phyloP scores from a whole-genome alignment of 768 basidiomycete species.

The Boletus reticuloceps region DNA sequence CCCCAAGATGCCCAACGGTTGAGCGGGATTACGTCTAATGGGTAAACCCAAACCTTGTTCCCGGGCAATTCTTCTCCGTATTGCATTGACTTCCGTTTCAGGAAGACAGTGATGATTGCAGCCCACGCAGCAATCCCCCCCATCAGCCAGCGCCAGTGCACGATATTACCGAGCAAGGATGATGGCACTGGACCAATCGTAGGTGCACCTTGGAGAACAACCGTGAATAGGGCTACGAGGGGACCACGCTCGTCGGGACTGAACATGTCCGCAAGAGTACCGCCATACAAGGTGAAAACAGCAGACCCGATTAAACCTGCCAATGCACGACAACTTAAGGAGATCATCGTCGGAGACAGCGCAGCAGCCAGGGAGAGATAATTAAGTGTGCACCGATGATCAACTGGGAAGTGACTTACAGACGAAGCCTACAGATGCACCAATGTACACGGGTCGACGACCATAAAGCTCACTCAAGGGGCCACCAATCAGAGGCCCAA shows the following conservation, averaged over 20 bases:
- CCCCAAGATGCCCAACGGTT: conserved; percentile 8
- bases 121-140: conserved; percentile 20
- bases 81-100: conserved; percentile 20
- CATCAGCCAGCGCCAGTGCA: conserved; percentile 25
- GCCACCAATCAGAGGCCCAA: conserved; percentile 21
- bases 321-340: conserved; percentile 18
- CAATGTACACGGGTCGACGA: conserved; percentile 20
- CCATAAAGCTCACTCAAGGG: conserved; percentile 26
- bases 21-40: no score
- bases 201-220: conserved; percentile 26
- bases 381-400: neutral
- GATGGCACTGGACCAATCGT: conserved; percentile 28
- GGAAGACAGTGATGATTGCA: conserved; percentile 20
- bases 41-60: neutral
- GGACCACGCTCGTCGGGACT: conserved; percentile 21
- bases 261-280: conserved; percentile 26
- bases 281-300: conserved; percentile 23
- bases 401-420: conserved; percentile 1
- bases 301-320: conserved; percentile 21
- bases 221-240: conserved; percentile 23
- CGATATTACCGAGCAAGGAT: conserved; percentile 16
- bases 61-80: conserved; percentile 12
- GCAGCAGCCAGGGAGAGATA: conserved; percentile 18
- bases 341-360: conserved; percentile 16
- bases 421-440: conserved; percentile 18